phyloP scores from a whole-genome alignment of 208 protist genomes.

The Paratrypanosoma confusum region DNA sequence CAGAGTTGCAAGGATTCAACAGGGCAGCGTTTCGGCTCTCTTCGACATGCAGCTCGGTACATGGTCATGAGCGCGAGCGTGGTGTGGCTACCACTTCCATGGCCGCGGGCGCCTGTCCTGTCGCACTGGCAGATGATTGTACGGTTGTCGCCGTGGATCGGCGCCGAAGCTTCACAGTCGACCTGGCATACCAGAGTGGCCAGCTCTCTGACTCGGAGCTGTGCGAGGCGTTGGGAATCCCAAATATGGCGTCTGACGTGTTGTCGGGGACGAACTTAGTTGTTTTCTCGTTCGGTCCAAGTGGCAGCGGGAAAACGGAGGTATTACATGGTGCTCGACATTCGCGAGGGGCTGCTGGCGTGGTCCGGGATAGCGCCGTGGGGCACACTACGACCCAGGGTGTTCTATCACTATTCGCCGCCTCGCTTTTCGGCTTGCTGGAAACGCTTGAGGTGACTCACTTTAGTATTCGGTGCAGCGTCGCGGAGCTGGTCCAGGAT shows the following conservation, averaged over 20 bases:
- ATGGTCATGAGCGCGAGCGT: too few relatives aligned
- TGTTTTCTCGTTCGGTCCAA: constrained; percentile 13
- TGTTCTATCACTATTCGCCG: constrained; percentile 10
- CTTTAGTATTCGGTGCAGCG: constrained; percentile 14
- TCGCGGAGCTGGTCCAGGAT: constrained; percentile 14
- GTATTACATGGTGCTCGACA: constrained; percentile 9
- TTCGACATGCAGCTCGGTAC: too few relatives aligned
- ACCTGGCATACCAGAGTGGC: constrained; percentile 4
- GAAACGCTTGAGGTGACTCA: constrained; percentile 11
- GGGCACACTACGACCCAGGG: not conserved
- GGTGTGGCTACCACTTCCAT: too few relatives aligned
- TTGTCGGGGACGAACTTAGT: constrained; percentile 9
- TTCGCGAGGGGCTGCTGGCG: not conserved
- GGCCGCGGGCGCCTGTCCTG: not conserved
- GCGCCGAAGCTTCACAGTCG: constrained; percentile 12
- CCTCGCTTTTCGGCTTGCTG: constrained; percentile 10
- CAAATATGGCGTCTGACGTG: constrained; percentile 9
- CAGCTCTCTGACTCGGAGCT: constrained; percentile 7
- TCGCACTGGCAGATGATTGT: constrained; percentile 13
- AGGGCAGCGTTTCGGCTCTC: constrained; percentile 8
- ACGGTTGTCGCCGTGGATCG: constrained; percentile 11
- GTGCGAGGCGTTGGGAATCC: not conserved
- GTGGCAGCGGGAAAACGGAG: constrained; percentile 12
- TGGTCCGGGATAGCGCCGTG: not conserved
- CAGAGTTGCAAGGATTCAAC: constrained; percentile 20